Percentiles rank a stretch among this genome's conserved stretches.
Conservation (phyloP, 1,139 yeast species). For the Blastobotrys capitulatus region DNA sequence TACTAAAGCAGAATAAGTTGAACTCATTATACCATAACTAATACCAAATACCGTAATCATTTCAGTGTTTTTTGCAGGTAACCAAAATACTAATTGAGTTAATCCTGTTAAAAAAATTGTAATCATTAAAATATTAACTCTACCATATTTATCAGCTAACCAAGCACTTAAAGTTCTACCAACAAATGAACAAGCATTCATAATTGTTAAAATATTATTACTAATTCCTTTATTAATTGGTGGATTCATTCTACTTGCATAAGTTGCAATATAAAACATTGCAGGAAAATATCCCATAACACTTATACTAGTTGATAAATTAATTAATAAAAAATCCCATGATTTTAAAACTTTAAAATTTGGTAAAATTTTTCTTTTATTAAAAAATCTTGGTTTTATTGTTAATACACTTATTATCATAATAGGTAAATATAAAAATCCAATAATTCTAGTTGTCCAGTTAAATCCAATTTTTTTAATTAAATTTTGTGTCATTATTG, state of each 20-base stretch:
- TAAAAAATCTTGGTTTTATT: conserved; percentile 29
- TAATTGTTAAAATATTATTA: conserved; percentile 38
- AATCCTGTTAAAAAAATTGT: conserved; percentile 8
- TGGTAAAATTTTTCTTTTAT: conserved; percentile 15
- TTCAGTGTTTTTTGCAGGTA: conserved; percentile 21
- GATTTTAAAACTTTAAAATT: conserved; percentile 20
- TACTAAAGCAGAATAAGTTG: conserved; percentile 34
- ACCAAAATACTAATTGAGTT: conserved; percentile 11
- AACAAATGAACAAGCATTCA: conserved; percentile 42
- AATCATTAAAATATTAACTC: conserved; percentile 7
- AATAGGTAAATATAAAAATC: conserved; percentile 40
- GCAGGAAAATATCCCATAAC: conserved; percentile 37
- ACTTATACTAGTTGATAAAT: conserved; percentile 24
- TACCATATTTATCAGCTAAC: conserved; percentile 10
- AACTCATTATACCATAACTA: conserved; percentile 42
- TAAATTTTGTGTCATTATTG: conserved; percentile 37
- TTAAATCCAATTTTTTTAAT: conserved; percentile 42
- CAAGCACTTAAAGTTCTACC: conserved; percentile 39
- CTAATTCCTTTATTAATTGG: conserved; percentile 32
- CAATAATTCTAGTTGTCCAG: conserved; percentile 48
- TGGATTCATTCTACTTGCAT: conserved; percentile 37
- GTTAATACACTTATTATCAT: conserved; percentile 33
- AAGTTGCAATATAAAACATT: conserved; percentile 39
- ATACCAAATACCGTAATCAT: conserved; percentile 37
- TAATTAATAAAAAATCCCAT: conserved; percentile 14